Evolutionary conservation across 805 yeast genomes (phyloP).

Genomic region (Lipomyces starkeyi): DNA sequence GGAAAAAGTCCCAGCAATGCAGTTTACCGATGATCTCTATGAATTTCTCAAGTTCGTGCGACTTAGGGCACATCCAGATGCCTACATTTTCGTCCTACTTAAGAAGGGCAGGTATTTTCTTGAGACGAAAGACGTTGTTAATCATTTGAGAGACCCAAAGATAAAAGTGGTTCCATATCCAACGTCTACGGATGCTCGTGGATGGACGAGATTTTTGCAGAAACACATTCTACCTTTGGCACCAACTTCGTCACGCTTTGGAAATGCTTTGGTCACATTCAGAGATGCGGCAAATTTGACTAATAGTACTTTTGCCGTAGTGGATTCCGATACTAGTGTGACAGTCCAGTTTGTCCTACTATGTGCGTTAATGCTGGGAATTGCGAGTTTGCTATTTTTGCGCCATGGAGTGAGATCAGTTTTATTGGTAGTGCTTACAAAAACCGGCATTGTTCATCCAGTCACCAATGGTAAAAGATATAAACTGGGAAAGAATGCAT

Average conservation of each 20-base stretch:
- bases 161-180: slow-evolving; percentile 12
- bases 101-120: slow-evolving; percentile 22
- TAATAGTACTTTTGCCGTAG: not conserved
- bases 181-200: not conserved
- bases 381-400: slow-evolving; percentile 2
- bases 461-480: not conserved
- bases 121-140: slow-evolving; percentile 25
- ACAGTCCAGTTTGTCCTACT: not conserved
- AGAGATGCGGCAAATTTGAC: not conserved
- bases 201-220: slow-evolving; percentile 9
- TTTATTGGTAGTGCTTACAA: not conserved
- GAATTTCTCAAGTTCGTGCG: slow-evolving; percentile 21
- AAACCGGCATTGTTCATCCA: not conserved
- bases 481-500: not conserved
- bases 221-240: slow-evolving; percentile 12
- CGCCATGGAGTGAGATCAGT: not conserved
- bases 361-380: not conserved
- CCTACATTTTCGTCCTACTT: slow-evolving; percentile 23
- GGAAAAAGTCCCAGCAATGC: slow-evolving; percentile 8
- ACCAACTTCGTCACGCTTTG: slow-evolving; percentile 11
- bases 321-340: not conserved
- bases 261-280: not conserved
- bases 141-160: slow-evolving; percentile 17
- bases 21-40: slow-evolving; percentile 25
- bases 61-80: slow-evolving; percentile 24